These are phyloP conservation scores for Emericellopsis atlantica DNA, from an alignment of 2,329 filamentous ascomycete genomes.

Conservation along the genomic window DNA sequence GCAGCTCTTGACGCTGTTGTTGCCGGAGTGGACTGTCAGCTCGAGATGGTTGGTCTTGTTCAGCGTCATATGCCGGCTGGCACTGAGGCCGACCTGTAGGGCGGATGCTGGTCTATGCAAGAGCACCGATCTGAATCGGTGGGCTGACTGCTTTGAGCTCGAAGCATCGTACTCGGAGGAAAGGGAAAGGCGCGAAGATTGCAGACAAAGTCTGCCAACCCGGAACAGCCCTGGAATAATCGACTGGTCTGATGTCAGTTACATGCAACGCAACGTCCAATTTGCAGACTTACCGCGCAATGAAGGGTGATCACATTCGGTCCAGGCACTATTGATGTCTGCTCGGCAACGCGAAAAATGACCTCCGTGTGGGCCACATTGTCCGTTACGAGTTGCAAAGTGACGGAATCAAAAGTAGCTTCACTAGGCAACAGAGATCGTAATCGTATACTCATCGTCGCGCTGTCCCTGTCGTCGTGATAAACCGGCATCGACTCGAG, in stretches of 20 bases:
- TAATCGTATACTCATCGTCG: constrained; percentile 55
- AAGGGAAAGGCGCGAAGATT: constrained; percentile 50
- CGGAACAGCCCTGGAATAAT: constrained; percentile 62
- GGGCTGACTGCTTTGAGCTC: too few species aligned
- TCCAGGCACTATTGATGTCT: constrained; percentile 30
- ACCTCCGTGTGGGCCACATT: constrained; percentile 49
- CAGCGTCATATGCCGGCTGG: constrained; percentile 63
- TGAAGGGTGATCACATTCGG: constrained; percentile 24
- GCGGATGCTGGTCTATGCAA: constrained; percentile 12
- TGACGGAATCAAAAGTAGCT: constrained; percentile 52
- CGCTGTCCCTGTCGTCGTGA: constrained; percentile 59
- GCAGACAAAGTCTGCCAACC: constrained; percentile 58
- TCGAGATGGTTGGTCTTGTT: constrained; percentile 70
- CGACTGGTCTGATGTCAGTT: constrained; percentile 29
- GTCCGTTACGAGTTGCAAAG: constrained; percentile 47
- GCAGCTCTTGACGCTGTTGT: constrained; percentile 52
- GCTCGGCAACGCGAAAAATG: constrained; percentile 14
- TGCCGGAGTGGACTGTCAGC: constrained; percentile 58
- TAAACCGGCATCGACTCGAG: constrained; percentile 60
- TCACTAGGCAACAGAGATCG: constrained; percentile 61
- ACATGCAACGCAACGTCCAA: background rate
- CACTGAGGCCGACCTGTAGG: constrained; percentile 53
- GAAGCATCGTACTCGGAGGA: constrained; percentile 46
- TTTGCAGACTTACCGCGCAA: constrained; percentile 17
- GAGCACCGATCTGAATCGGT: too few species aligned